Conservation (phyloP, 129 eudicot genomes). For the Flaveria trinervia region DNA sequence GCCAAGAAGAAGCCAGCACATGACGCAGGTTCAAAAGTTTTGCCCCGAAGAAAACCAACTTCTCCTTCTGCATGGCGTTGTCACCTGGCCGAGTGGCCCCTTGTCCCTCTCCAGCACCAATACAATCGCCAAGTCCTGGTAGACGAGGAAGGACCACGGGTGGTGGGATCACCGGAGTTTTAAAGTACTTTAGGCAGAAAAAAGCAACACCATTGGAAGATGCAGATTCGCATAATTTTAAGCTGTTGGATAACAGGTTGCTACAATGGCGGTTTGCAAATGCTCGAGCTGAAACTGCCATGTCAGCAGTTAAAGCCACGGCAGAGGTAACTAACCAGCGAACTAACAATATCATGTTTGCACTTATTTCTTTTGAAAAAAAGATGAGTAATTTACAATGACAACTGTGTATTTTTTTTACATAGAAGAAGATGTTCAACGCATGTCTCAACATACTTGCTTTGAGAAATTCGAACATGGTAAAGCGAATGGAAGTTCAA, state of each 20-base stretch:
- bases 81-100: constrained; percentile 54
- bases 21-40: constrained; percentile 14
- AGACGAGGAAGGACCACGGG: constrained; percentile 27
- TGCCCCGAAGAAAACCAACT: constrained; percentile 43
- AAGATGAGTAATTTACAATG: background rate
- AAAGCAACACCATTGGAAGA: constrained; percentile 44
- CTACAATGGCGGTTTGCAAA: constrained; percentile 89
- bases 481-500: constrained; percentile 46
- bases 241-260: constrained; percentile 51
- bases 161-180: constrained; percentile 55
- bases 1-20: constrained; percentile 19
- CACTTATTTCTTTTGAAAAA: background rate
- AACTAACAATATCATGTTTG: background rate
- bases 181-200: constrained; percentile 67
- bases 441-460: constrained; percentile 56
- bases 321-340: constrained; percentile 57
- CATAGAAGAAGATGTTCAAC: constrained; percentile 61
- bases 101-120: constrained; percentile 35
- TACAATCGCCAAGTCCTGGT: constrained; percentile 43
- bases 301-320: constrained; percentile 31
- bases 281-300: constrained; percentile 62
- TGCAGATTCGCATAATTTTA: constrained; percentile 41
- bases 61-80: constrained; percentile 82
- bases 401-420: background rate
- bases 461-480: constrained; percentile 51